phyloP scores from a whole-genome alignment of 2,329 filamentous ascomycete genomes.

The Trichophyton schoenleinii region DNA sequence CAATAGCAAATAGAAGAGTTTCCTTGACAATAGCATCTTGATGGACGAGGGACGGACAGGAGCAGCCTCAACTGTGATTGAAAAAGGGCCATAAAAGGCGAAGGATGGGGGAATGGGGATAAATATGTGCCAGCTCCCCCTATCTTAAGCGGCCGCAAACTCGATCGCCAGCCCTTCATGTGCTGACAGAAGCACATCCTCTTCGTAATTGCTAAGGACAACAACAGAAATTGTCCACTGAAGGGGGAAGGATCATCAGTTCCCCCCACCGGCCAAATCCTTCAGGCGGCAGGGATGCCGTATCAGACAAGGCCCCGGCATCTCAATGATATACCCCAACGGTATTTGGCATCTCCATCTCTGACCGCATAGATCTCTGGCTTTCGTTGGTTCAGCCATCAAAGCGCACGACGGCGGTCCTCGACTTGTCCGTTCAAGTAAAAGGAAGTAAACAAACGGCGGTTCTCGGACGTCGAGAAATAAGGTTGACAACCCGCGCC shows the following conservation, averaged over 20 bases:
- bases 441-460: background rate
- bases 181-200: background rate
- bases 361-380: background rate
- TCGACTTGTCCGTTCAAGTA: too few relatives aligned
- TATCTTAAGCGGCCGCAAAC: background rate
- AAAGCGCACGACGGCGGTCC: too few relatives aligned
- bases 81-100: background rate
- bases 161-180: background rate
- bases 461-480: background rate
- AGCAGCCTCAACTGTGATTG: too few relatives aligned
- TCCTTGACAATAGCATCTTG: background rate
- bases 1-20: background rate
- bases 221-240: background rate
- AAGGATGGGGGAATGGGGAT: background rate
- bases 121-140: background rate
- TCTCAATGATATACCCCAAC: background rate
- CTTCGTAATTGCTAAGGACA: background rate
- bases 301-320: background rate
- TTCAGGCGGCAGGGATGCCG: background rate
- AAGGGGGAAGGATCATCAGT: background rate
- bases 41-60: background rate
- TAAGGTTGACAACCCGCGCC: background rate
- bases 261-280: background rate
- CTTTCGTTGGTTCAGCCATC: too few relatives aligned
- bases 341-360: background rate